Percentiles rank a stretch among this genome's conserved stretches.
Evolutionary conservation across 2,329 filamentous ascomycete genomes (phyloP).

Genomic region (Colletotrichum melonis): DNA sequence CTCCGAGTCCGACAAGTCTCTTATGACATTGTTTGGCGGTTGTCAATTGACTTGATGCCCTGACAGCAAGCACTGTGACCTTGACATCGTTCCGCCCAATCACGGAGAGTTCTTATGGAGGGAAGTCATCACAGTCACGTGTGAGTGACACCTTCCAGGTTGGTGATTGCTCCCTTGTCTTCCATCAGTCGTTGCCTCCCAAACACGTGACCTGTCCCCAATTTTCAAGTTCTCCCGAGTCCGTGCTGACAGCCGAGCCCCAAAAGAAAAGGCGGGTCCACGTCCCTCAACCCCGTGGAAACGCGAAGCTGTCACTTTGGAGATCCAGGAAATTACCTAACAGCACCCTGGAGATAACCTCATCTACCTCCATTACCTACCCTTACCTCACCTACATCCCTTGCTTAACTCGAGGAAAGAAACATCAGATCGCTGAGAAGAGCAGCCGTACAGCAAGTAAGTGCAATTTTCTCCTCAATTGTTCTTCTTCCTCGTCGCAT

Average conservation of each 20-base stretch:
- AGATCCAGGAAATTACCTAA: slow-evolving; percentile 32
- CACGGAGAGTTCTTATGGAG: neutral
- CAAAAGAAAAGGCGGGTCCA: slow-evolving; percentile 5
- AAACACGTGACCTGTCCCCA: neutral
- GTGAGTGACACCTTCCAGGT: neutral
- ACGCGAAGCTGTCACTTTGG: slow-evolving; percentile 33
- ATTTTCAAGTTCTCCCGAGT: slow-evolving; percentile 10
- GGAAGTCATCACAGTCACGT: slow-evolving; percentile 1
- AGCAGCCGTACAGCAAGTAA: neutral
- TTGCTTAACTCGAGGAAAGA: slow-evolving; percentile 1
- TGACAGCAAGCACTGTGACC: neutral
- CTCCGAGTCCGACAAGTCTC: neutral
- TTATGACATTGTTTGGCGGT: neutral
- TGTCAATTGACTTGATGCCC: neutral
- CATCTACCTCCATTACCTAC: slow-evolving; percentile 19
- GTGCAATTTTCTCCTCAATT: neutral
- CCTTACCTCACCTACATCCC: neutral
- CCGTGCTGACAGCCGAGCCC: neutral
- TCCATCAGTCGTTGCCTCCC: neutral
- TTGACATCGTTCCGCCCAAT: neutral
- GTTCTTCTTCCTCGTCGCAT: neutral
- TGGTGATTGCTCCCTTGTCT: neutral
- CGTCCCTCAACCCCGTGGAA: neutral
- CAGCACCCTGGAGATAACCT: slow-evolving; percentile 25
- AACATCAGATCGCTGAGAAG: neutral